Conservation (phyloP, 2,329 filamentous ascomycete species). For the Aureobasidium sp. region DNA sequence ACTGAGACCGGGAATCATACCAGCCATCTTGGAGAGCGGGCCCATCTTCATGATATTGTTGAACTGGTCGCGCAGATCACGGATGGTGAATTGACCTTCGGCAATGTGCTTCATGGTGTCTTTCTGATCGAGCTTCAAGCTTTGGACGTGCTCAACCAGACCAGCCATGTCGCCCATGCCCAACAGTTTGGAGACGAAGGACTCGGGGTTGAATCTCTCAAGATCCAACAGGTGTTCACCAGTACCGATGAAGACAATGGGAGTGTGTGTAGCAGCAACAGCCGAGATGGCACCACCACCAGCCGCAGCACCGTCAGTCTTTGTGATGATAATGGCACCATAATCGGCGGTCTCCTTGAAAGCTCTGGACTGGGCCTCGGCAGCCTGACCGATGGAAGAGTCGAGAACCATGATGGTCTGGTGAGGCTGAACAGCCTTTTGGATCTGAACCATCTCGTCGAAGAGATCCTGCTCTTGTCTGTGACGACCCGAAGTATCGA, state of each 20-base stretch:
- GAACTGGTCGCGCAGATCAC: constrained; percentile 89
- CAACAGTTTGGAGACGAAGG: constrained; percentile 87
- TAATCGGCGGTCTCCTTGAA: constrained; percentile 98
- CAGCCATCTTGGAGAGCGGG: constrained; percentile 90
- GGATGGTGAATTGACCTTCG: constrained; percentile 90
- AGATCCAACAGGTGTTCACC: constrained; percentile 96
- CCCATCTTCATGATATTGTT: constrained; percentile 99
- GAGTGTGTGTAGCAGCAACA: constrained; percentile 90
- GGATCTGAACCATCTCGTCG: constrained; percentile 96
- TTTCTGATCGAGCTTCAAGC: constrained; percentile 90
- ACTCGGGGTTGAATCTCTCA: constrained; percentile 83
- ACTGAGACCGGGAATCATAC: constrained; percentile 94
- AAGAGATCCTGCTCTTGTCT: constrained; percentile 92
- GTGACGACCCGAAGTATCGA: constrained; percentile 92
- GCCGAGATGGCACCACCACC: constrained; percentile 97
- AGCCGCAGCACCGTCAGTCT: constrained; percentile 91
- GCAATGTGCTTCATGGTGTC: constrained; percentile 99
- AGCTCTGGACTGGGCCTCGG: constrained; percentile 86
- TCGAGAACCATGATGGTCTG: constrained; percentile 99
- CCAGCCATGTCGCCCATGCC: constrained; percentile 97
- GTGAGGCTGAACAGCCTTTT: constrained; percentile 79
- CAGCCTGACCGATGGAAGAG: constrained; percentile 91
- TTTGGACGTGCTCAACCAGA: constrained; percentile 92
- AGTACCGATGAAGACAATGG: constrained; percentile 96
- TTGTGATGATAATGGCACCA: constrained; percentile 97